Base-by-base conservation (phyloP, 768 basidiomycete species). In the Boletus tomentosulus region DNA sequence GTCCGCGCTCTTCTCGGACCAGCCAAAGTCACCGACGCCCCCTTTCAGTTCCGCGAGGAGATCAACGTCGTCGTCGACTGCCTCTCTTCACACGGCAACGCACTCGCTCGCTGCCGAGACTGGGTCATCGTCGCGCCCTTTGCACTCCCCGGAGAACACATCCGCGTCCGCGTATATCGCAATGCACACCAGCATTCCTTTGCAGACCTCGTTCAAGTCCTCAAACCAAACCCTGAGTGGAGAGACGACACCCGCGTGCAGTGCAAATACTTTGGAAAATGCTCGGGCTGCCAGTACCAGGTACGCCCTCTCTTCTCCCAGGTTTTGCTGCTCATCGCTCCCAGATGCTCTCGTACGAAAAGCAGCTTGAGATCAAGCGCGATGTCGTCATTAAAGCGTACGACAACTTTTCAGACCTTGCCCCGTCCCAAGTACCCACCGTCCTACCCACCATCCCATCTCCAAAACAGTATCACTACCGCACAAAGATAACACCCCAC, bases 401-500 rank as follows among this genome's bases (percentile, higher is more conserved):
- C 68, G 71, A 77, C 53, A 86, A 84, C 60, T 94, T 87, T 65
- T 90, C 90, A 53, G 88, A 76, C 27, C 75, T 97, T 0, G 70
- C 81, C 3, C 63, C 76, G 3, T 65, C 77, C 0, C 68, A 74
- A 0, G 72, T 96, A 2, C 94, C 96, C 8, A 49, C 68, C 0
- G 83, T 93, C 19, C 77, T 79, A 37, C 71, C 84, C 0, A 97
- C 94, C 0, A 84, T 93, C 7, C 80, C 83, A n/a, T 93, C 91
- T 0, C 97, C 96, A 0, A 75, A 90, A 46, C 84, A 95, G 50
- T 98, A 96, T 67, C 82, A 79, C 48, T 99, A 99, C 68, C 84
- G 96, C 31, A 99, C 97, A 2, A 99, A 99, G 73, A 85, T 99
- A 50, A 98, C 97, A 0, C 97, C 97, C 0, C 97, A 99, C 67